Percentiles rank a stretch among this genome's conserved stretches.
phyloP scores from a whole-genome alignment of 768 basidiomycete genomes.

The Flagelloscypha sp. region DNA sequence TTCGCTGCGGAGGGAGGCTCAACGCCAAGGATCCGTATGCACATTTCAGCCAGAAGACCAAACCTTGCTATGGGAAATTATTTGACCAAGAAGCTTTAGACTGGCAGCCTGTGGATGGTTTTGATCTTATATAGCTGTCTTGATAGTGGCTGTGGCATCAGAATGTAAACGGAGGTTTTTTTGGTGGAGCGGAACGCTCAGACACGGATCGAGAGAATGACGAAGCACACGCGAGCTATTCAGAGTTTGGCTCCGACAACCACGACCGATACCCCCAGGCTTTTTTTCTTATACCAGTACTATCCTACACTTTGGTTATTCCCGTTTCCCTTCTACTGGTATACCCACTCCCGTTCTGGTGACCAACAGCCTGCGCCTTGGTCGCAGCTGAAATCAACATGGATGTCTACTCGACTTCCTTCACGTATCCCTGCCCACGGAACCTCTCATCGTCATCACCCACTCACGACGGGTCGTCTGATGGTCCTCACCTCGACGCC shows the following conservation, averaged over 20 bases:
- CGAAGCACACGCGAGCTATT: neutral
- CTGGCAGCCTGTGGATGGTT: slow-evolving; percentile 41
- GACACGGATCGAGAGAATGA: slow-evolving; percentile 1
- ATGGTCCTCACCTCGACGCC: slow-evolving; percentile 21
- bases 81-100: slow-evolving; percentile 49
- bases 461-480: slow-evolving; percentile 52
- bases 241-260: slow-evolving; percentile 1
- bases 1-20: slow-evolving; percentile 59
- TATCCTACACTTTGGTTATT: neutral
- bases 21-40: slow-evolving; percentile 44
- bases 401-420: slow-evolving; percentile 94
- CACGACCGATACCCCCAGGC: slow-evolving; percentile 11
- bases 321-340: slow-evolving; percentile 11
- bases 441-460: slow-evolving; percentile 55
- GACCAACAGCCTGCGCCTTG: no score
- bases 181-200: no score
- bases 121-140: slow-evolving; percentile 10
- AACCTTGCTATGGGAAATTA: slow-evolving; percentile 52
- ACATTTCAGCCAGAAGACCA: slow-evolving; percentile 55
- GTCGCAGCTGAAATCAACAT: slow-evolving; percentile 43
- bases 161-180: no score
- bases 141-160: neutral
- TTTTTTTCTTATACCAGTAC: neutral
- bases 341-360: no score
- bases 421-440: slow-evolving; percentile 82